Base-by-base conservation (phyloP, 1,139 yeast species). In the Meyerozyma athensensis region DNA sequence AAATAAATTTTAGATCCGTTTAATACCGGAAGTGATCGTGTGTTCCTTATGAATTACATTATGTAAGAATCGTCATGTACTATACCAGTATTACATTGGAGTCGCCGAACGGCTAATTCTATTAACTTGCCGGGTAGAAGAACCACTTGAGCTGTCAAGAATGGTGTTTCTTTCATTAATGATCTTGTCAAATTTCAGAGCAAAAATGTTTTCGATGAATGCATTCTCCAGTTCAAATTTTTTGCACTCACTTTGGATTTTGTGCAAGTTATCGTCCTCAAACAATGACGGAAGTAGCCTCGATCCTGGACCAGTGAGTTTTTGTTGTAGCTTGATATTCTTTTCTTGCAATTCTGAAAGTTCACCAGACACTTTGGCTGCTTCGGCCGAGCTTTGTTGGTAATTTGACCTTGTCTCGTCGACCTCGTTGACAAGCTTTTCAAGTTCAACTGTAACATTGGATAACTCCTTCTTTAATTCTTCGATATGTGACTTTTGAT, bases 311-410 rank as follows among this genome's bases (percentile, higher is more conserved):
- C 79, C 79, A 21, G 63, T 56, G 4, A 72, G 47, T 43, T 70
- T 70, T 5, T 45, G 44, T 14, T 59, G 56, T 5, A 79, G 48
- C 21, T 48, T 45, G 0, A 47, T 53, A 31, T 63, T 59, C 8
- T 50, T 49, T 1, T 50, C 55, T 34, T 61, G 63, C 9, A 67
- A 41, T 1, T 47, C 39, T n/a, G 55, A 57, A 6, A 72, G 47
- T 14, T 47, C 46, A 0, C 55, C 51, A 1, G 83, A 68, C 23
- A 64, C 49, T 34, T 72, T 76, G 1, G 80, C 83, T 0, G 87
- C 87, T 14, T 58, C 59, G 0, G 78, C 59, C 0, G 86, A 79
- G 21, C 61, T 59, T 5, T 52, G 48, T 54, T 81, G 89, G 50
- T 82, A 82, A 33, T 66, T 52, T 2, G 46, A 45, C 41, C 87